Evolutionary conservation across 2,329 filamentous ascomycete species (phyloP).

Genomic region (Alternaria burnsii): DNA sequence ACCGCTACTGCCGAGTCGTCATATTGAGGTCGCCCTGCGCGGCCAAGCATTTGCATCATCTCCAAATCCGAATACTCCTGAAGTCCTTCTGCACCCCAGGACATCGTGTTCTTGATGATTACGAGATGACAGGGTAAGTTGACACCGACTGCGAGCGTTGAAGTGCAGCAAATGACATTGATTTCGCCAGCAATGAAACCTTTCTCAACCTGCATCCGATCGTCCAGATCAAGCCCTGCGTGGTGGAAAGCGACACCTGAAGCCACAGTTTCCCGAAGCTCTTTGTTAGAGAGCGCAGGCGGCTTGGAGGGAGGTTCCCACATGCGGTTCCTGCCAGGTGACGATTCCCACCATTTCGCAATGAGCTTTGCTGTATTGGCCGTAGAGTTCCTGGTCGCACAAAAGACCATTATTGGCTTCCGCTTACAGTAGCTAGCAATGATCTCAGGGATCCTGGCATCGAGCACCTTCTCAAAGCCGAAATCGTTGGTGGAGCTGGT

Average conservation of each 20-base stretch:
- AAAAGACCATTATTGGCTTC: slow-evolving; percentile 86
- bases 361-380: slow-evolving; percentile 72
- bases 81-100: slow-evolving; percentile 62
- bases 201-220: slow-evolving; percentile 72
- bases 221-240: slow-evolving; percentile 72
- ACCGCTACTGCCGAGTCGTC: slow-evolving; percentile 78
- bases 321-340: slow-evolving; percentile 60
- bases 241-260: slow-evolving; percentile 83
- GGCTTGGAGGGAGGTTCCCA: slow-evolving; percentile 69
- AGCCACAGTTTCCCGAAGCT: slow-evolving; percentile 64
- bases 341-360: slow-evolving; percentile 69
- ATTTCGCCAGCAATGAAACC: slow-evolving; percentile 76
- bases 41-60: slow-evolving; percentile 89
- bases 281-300: slow-evolving; percentile 64
- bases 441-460: slow-evolving; percentile 70
- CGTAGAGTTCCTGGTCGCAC: slow-evolving; percentile 77
- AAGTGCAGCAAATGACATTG: slow-evolving; percentile 85
- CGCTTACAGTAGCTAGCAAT: slow-evolving; percentile 71
- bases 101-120: slow-evolving; percentile 80
- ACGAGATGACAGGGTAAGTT: slow-evolving; percentile 86
- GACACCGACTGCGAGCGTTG: slow-evolving; percentile 82
- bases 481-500: slow-evolving; percentile 71
- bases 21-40: slow-evolving; percentile 84
- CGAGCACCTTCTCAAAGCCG: slow-evolving; percentile 75
- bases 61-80: slow-evolving; percentile 83